These are phyloP conservation scores for Microstegium vimineum DNA, from an alignment of 176 grass and related monocot species.

Conservation along the genomic window DNA sequence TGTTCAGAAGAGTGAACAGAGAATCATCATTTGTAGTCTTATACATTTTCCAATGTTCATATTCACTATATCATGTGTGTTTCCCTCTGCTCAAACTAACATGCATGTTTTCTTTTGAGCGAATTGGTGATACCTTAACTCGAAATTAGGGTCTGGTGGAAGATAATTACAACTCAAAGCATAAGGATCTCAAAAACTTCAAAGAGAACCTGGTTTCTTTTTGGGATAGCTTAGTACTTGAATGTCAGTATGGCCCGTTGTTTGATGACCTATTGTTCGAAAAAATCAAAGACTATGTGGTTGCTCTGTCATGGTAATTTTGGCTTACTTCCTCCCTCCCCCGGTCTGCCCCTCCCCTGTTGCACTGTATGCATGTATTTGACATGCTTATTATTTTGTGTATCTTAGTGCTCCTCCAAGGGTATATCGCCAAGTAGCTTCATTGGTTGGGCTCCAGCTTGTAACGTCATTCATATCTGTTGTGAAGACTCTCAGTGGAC, in stretches of 20 bases:
- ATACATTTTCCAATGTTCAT: slow-evolving; percentile 8
- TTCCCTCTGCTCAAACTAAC: slow-evolving; percentile 11
- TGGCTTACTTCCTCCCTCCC: not conserved
- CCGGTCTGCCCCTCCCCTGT: not conserved
- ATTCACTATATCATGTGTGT: not conserved
- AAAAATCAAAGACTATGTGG: slow-evolving; percentile 74
- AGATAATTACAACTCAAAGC: slow-evolving; percentile 83
- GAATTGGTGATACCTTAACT: slow-evolving; percentile 37
- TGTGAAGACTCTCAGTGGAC: slow-evolving; percentile 79
- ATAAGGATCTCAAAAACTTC: slow-evolving; percentile 84
- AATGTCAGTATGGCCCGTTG: slow-evolving; percentile 93
- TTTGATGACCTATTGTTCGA: slow-evolving; percentile 77
- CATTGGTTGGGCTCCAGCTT: slow-evolving; percentile 88
- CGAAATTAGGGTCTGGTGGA: slow-evolving; percentile 70
- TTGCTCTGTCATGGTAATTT: slow-evolving; percentile 89
- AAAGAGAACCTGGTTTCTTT: slow-evolving; percentile 91
- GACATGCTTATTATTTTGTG: slow-evolving; percentile 25
- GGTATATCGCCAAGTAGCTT: slow-evolving; percentile 84
- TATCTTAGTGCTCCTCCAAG: slow-evolving; percentile 84
- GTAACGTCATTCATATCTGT: slow-evolving; percentile 92
- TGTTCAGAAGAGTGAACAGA: not conserved
- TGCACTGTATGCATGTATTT: slow-evolving; percentile 19
- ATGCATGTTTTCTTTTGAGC: slow-evolving; percentile 18
- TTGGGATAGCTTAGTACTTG: slow-evolving; percentile 79
- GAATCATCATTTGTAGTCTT: not conserved